Evolutionary conservation across 768 basidiomycete species (phyloP).

Genomic region (Auricularia sp.): DNA sequence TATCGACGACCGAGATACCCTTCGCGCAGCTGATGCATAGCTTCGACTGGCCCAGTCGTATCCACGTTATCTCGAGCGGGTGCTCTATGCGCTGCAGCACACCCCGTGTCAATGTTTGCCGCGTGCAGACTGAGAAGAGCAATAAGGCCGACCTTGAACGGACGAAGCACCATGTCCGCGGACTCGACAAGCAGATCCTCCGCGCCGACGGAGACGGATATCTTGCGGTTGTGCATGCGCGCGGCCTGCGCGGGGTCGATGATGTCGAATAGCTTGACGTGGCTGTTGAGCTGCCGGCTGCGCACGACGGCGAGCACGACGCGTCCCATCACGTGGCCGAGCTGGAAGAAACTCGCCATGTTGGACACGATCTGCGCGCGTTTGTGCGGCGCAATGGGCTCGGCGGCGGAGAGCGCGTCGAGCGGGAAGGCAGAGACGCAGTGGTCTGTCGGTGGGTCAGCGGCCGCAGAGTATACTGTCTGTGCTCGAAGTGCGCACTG

Average conservation of each 20-base stretch:
- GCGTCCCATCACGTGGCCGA: background rate
- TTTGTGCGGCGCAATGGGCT: background rate
- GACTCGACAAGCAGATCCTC: background rate
- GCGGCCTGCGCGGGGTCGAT: background rate
- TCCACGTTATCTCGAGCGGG: background rate
- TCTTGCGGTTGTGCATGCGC: background rate
- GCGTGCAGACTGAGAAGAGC: background rate
- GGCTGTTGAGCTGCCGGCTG: background rate
- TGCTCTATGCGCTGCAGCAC: background rate
- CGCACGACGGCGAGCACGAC: background rate
- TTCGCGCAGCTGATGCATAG: background rate
- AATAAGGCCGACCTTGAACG: background rate
- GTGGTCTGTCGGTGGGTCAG: background rate
- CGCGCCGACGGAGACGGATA: background rate
- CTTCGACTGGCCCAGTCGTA: background rate
- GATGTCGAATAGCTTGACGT: background rate
- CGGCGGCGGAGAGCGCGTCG: background rate
- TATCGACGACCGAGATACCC: background rate
- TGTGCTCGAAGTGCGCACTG: background rate
- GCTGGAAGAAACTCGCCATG: background rate
- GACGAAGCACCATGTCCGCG: background rate
- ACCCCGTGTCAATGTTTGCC: background rate
- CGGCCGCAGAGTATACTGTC: background rate
- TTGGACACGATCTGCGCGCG: background rate
- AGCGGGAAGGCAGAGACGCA: background rate